Conservation (phyloP, 306 rosid genomes). For the Corylus heterophylla region DNA sequence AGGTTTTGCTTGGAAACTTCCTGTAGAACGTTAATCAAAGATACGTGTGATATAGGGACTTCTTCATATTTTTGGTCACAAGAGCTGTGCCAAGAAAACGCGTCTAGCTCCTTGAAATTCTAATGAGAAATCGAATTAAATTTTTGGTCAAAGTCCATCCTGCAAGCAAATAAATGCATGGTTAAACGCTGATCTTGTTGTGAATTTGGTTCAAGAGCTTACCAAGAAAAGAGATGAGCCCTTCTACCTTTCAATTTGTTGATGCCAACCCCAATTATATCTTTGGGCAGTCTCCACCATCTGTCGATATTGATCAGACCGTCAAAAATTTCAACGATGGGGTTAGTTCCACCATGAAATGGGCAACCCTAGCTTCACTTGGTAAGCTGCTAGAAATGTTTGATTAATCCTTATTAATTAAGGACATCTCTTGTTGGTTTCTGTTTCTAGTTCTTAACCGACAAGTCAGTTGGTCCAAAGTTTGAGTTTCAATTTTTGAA, state of each 20-base stretch:
- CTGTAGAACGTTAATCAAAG: no score
- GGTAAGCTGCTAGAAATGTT: constrained; percentile 25
- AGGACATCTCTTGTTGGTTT: neutral
- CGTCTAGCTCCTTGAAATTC: neutral
- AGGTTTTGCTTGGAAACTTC: neutral
- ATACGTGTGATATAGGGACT: no score
- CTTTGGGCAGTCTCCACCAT: neutral
- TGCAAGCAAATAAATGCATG: neutral
- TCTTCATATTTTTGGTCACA: neutral
- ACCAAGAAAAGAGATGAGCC: neutral
- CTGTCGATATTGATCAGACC: neutral
- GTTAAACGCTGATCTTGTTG: neutral
- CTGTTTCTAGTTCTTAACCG: neutral
- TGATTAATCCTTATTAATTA: neutral
- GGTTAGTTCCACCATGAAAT: neutral
- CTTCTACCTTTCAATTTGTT: no score
- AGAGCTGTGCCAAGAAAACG: neutral
- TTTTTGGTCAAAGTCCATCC: neutral
- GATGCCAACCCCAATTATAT: no score
- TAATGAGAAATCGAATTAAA: neutral
- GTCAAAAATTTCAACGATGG: constrained; percentile 17
- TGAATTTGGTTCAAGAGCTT: neutral
- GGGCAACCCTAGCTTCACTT: constrained; percentile 27
- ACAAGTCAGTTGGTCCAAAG: neutral
- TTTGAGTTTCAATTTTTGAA: neutral